Evolutionary conservation across 2,329 filamentous ascomycete genomes (phyloP).

Genomic region (Scedosporium aurantiacum): DNA sequence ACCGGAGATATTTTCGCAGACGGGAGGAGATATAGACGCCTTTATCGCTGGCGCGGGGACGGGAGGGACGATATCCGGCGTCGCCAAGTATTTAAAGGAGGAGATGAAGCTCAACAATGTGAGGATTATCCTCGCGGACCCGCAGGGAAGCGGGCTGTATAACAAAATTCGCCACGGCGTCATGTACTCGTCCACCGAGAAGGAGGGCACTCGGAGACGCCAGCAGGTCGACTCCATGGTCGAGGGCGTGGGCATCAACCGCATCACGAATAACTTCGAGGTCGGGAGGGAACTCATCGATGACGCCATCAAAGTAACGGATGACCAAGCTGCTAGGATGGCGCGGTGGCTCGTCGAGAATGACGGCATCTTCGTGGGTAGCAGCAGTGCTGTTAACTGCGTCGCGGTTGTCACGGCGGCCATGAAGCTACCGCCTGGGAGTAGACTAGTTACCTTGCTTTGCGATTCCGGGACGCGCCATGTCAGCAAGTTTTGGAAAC

Average conservation of each 20-base stretch:
- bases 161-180: slow-evolving; percentile 89
- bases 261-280: slow-evolving; percentile 88
- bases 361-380: slow-evolving; percentile 89
- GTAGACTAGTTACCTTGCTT: slow-evolving; percentile 68
- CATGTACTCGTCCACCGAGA: slow-evolving; percentile 85
- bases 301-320: slow-evolving; percentile 79
- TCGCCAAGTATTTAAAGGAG: slow-evolving; percentile 73
- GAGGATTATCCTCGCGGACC: slow-evolving; percentile 77
- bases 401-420: slow-evolving; percentile 64
- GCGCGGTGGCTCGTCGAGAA: slow-evolving; percentile 93
- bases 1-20: slow-evolving; percentile 78
- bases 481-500: slow-evolving; percentile 76
- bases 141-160: slow-evolving; percentile 85
- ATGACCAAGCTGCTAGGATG: slow-evolving; percentile 84
- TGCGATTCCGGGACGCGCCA: slow-evolving; percentile 78
- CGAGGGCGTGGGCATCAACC: slow-evolving; percentile 91
- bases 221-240: slow-evolving; percentile 93
- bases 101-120: slow-evolving; percentile 44
- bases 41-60: slow-evolving; percentile 93
- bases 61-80: slow-evolving; percentile 83
- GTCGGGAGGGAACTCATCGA: slow-evolving; percentile 76
- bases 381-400: slow-evolving; percentile 95
- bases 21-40: slow-evolving; percentile 62
- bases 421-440: slow-evolving; percentile 47
- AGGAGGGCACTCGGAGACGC: slow-evolving; percentile 78